Percentiles rank a stretch among this genome's conserved stretches.
These are phyloP conservation scores for Wakefieldia striispora DNA, from an alignment of 768 basidiomycete genomes.

Conservation along the genomic window DNA sequence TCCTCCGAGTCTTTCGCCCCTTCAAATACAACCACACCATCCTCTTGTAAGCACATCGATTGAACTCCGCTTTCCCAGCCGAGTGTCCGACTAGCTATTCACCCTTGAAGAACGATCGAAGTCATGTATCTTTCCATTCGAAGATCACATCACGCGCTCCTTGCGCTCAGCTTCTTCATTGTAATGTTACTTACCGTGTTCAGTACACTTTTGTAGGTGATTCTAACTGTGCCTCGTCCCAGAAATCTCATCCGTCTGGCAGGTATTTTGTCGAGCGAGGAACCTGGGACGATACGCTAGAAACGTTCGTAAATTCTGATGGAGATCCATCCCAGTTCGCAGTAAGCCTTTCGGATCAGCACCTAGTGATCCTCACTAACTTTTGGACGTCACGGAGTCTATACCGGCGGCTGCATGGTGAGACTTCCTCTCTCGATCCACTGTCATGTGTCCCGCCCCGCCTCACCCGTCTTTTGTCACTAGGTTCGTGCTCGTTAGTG, in stretches of 20 bases:
- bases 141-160: constrained; percentile 80
- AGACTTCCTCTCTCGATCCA: constrained; percentile 14
- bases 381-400: constrained; percentile 35
- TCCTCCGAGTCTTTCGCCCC: constrained; percentile 85
- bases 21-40: constrained; percentile 84
- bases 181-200: constrained; percentile 85
- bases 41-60: constrained; percentile 57
- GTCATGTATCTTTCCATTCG: constrained; percentile 91
- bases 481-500: constrained; percentile 77
- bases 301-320: constrained; percentile 80
- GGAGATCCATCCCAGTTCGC: constrained; percentile 82
- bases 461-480: not conserved
- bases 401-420: constrained; percentile 81
- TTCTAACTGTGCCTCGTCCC: not conserved
- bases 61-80: not conserved
- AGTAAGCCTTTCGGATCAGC: constrained; percentile 36
- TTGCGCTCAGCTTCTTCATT: constrained; percentile 88
- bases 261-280: constrained; percentile 91
- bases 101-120: constrained; percentile 67
- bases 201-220: constrained; percentile 73
- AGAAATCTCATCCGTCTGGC: not conserved
- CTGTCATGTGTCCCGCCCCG: not conserved
- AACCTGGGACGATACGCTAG: constrained; percentile 80
- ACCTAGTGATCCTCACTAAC: not conserved
- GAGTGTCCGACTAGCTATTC: not conserved